These are phyloP conservation scores for Grosmannia clavigera DNA, from an alignment of 2,329 filamentous ascomycete species.

Conservation along the genomic window DNA sequence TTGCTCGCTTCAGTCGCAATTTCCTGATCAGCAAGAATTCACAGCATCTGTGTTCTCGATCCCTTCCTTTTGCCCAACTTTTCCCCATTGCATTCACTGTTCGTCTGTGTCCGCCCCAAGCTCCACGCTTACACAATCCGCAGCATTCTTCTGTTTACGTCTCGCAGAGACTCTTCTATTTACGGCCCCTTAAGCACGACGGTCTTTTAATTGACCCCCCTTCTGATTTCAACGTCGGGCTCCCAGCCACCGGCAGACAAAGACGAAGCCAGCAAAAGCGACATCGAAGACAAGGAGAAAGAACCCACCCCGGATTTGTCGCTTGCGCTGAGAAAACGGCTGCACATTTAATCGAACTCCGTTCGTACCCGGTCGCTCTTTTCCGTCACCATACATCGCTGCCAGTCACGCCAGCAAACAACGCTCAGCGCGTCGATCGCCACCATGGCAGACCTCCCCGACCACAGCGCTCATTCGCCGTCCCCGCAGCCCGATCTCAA, in stretches of 20 bases:
- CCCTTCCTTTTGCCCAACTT: background rate
- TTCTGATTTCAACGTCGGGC: background rate
- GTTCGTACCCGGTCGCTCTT: background rate
- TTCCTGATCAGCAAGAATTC: background rate
- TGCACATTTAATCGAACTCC: background rate
- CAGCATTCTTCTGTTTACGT: background rate
- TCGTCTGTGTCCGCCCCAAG: too few relatives aligned
- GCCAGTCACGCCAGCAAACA: background rate
- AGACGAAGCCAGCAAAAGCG: background rate
- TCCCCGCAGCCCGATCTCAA: conserved; percentile 46
- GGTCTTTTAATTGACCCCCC: background rate
- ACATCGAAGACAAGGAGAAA: background rate
- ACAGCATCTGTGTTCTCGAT: background rate
- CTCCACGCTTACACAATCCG: too few relatives aligned
- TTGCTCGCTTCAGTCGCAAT: background rate
- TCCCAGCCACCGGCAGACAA: background rate
- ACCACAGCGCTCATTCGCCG: conserved; percentile 23
- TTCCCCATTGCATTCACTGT: background rate
- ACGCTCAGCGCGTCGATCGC: background rate
- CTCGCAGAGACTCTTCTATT: background rate
- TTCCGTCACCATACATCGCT: background rate
- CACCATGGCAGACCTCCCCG: conserved; percentile 21
- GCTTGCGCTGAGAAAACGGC: background rate
- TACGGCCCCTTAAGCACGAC: background rate
- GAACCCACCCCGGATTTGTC: background rate